Evolutionary conservation across 352 stramenopile species (phyloP).

Genomic region (Globisporangium iwayamae): DNA sequence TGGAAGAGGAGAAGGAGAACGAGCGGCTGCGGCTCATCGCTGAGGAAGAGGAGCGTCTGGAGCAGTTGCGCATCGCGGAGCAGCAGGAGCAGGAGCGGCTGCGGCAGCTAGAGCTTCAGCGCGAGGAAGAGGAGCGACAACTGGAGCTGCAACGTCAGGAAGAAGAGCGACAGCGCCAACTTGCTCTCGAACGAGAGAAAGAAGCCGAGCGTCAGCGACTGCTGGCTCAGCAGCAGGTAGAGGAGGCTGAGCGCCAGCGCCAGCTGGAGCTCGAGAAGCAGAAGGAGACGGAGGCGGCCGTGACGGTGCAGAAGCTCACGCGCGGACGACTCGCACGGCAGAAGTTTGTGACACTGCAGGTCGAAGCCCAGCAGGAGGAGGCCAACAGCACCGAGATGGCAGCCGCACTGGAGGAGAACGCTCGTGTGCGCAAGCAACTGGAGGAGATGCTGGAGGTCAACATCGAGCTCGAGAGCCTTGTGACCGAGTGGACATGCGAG

Average conservation of each 20-base stretch:
- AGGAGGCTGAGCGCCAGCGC: conserved; percentile 35
- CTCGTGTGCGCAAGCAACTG: conserved; percentile 47
- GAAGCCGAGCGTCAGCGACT: conserved; percentile 25
- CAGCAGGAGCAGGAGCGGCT: conserved; percentile 20
- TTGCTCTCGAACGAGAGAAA: conserved; percentile 29
- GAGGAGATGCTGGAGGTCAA: conserved; percentile 57
- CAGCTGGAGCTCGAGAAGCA: conserved; percentile 29
- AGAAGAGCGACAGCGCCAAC: conserved; percentile 34
- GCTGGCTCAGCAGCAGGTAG: conserved; percentile 24
- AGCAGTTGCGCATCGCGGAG: conserved; percentile 13
- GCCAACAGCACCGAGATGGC: conserved; percentile 29
- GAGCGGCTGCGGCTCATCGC: conserved; percentile 12
- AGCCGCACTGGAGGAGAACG: conserved; percentile 51
- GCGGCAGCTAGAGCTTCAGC: conserved; percentile 11
- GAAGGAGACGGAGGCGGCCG: conserved; percentile 27
- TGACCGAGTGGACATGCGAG: conserved; percentile 54
- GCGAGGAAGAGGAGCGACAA: conserved; percentile 25
- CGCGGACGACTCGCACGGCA: conserved; percentile 43
- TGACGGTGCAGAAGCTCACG: conserved; percentile 37
- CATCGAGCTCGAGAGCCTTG: conserved; percentile 50
- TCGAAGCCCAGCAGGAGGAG: conserved; percentile 34
- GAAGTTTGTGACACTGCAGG: conserved; percentile 47
- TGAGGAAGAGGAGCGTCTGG: conserved; percentile 23
- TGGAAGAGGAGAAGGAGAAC: conserved; percentile 16
- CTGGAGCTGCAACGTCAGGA: conserved; percentile 1